phyloP scores from a whole-genome alignment of 2,329 filamentous ascomycete species.

The Penicillium occitanis region DNA sequence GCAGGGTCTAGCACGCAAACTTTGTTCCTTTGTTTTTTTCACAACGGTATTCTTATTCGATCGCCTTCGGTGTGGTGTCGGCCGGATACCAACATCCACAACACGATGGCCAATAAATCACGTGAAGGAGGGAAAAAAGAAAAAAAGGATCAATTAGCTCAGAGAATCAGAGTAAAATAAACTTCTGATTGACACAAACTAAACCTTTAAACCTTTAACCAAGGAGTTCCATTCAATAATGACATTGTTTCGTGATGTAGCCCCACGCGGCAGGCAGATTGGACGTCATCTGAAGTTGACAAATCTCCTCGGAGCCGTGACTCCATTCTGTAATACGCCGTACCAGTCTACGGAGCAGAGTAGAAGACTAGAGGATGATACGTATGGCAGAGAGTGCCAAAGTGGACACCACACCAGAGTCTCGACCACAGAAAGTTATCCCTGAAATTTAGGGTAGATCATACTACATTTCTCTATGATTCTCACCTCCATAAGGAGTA shows the following conservation, averaged over 20 bases:
- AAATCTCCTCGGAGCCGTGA: slow-evolving; percentile 6
- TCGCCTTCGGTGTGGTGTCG: background rate
- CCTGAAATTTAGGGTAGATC: background rate
- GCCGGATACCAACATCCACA: background rate
- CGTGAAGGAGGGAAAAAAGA: background rate
- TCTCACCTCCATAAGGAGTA: background rate
- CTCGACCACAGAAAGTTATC: background rate
- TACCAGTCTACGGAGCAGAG: background rate
- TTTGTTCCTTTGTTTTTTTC: background rate
- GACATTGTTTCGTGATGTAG: background rate
- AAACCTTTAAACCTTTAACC: background rate
- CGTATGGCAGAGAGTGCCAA: background rate
- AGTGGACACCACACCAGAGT: background rate
- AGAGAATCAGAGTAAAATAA: background rate
- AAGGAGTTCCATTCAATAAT: background rate
- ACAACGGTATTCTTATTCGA: background rate
- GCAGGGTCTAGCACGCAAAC: background rate
- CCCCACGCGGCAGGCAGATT: background rate
- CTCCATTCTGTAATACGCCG: background rate
- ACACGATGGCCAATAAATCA: background rate
- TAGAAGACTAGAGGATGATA: background rate
- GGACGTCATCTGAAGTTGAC: background rate
- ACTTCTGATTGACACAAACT: background rate
- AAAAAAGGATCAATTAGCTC: background rate
- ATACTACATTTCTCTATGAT: background rate